These are phyloP conservation scores for Gossypium davidsonii DNA, from an alignment of 441 rosid genomes.

Conservation along the genomic window DNA sequence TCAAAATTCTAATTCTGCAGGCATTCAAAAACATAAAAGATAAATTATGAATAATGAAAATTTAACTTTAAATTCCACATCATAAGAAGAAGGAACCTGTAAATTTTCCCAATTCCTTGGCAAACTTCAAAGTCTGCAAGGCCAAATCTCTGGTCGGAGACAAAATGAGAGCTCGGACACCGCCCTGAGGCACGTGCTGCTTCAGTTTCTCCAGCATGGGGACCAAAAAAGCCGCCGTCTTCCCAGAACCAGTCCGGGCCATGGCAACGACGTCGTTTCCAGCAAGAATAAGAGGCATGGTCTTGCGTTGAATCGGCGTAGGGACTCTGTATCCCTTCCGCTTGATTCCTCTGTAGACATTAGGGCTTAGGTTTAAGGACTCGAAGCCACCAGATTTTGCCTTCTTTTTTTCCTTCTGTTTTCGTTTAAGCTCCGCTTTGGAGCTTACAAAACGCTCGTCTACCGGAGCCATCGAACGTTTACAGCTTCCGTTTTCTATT, in stretches of 20 bases:
- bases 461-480: slow-evolving; percentile 17
- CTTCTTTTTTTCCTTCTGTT: slow-evolving; percentile 63
- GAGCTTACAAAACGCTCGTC: slow-evolving; percentile 52
- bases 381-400: slow-evolving; percentile 94
- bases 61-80: not conserved
- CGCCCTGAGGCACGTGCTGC: slow-evolving; percentile 69
- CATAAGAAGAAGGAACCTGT: slow-evolving; percentile 45
- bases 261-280: slow-evolving; percentile 90
- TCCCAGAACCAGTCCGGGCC: slow-evolving; percentile 97
- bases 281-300: slow-evolving; percentile 86
- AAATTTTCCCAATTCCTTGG: slow-evolving; percentile 72
- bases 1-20: not conserved
- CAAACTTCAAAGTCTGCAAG: slow-evolving; percentile 78
- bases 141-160: slow-evolving; percentile 95
- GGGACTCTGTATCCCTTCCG: slow-evolving; percentile 90
- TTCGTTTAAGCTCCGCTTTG: slow-evolving; percentile 63
- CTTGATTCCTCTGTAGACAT: slow-evolving; percentile 68
- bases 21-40: not conserved
- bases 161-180: slow-evolving; percentile 73
- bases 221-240: slow-evolving; percentile 83
- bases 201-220: slow-evolving; percentile 86
- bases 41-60: not conserved
- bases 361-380: slow-evolving; percentile 63
- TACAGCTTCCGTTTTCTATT: not conserved
- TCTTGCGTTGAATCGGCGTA: slow-evolving; percentile 91